phyloP scores from a whole-genome alignment of 2,329 filamentous ascomycete species.

The Aspergillus intermedius region DNA sequence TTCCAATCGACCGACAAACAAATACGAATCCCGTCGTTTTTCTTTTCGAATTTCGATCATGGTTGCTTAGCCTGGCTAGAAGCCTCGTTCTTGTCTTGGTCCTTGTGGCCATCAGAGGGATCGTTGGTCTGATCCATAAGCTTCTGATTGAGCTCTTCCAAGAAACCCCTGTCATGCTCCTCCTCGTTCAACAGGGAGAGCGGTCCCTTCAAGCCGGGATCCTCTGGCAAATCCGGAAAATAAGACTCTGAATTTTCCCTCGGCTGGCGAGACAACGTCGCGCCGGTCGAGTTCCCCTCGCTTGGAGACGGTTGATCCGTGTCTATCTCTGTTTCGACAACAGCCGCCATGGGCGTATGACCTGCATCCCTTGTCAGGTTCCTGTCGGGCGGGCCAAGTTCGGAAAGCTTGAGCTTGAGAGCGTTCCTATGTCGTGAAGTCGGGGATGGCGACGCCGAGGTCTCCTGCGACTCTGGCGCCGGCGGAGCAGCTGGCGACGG shows the following conservation, averaged over 20 bases:
- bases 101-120: constrained; percentile 16
- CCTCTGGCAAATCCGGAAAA: constrained; percentile 35
- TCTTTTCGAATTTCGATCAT: constrained; percentile 35
- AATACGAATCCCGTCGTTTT: constrained; percentile 44
- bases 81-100: constrained; percentile 14
- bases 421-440: constrained; percentile 23
- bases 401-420: constrained; percentile 30
- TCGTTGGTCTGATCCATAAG: constrained; percentile 35
- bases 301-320: constrained; percentile 14
- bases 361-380: constrained; percentile 38
- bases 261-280: constrained; percentile 24
- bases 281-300: constrained; percentile 8
- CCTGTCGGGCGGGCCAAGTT: constrained; percentile 32
- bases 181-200: constrained; percentile 38
- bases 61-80: constrained; percentile 23
- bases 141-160: constrained; percentile 38
- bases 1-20: constrained; percentile 32
- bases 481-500: constrained; percentile 26
- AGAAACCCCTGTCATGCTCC: constrained; percentile 34
- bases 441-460: constrained; percentile 3
- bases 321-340: constrained; percentile 29
- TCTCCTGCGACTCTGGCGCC: constrained; percentile 21
- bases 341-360: constrained; percentile 40
- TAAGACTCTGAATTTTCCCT: constrained; percentile 36
- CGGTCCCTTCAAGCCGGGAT: constrained; percentile 39